Conservation (phyloP, 345 rosid genomes). For the Bruguiera gymnorhiza region DNA sequence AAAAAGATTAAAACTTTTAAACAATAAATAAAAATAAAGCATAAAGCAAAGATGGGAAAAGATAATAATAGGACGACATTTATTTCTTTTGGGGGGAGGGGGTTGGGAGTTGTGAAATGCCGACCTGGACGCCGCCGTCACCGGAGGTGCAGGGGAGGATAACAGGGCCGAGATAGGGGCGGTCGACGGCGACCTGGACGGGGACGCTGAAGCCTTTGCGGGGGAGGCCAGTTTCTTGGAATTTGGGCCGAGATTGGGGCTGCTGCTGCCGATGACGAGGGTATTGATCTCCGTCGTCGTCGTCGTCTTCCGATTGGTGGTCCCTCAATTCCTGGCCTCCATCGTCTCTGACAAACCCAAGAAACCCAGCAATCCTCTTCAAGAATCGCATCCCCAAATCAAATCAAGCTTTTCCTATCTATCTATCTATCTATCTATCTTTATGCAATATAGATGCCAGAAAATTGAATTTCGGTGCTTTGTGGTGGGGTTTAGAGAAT, state of each 20-base stretch:
- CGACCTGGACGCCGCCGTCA: constrained; percentile 94
- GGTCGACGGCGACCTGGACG: constrained; percentile 71
- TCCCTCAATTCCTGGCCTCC: constrained; percentile 44
- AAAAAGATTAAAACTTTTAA: too few relatives aligned
- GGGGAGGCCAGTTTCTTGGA: constrained; percentile 65
- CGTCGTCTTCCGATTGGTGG: constrained; percentile 33
- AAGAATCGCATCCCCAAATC: constrained; percentile 60
- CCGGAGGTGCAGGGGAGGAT: constrained; percentile 60
- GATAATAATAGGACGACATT: too few relatives aligned
- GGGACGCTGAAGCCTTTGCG: constrained; percentile 82
- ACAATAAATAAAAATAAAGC: too few relatives aligned
- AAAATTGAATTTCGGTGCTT: too few relatives aligned
- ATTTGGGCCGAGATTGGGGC: constrained; percentile 18
- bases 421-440: too few relatives aligned
- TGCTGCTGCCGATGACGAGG: too few relatives aligned
- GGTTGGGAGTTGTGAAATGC: background rate
- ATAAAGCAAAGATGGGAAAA: too few relatives aligned
- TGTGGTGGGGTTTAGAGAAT: too few relatives aligned
- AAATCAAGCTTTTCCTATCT: background rate
- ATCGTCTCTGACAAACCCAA: constrained; percentile 70
- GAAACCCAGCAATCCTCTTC: constrained; percentile 72
- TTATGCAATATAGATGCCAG: too few relatives aligned
- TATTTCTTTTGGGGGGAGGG: too few relatives aligned
- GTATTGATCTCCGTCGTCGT: background rate
- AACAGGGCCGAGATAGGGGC: constrained; percentile 57